Base-by-base conservation (phyloP, 2,329 filamentous ascomycete genomes). In the Leptographium galeiforme region DNA sequence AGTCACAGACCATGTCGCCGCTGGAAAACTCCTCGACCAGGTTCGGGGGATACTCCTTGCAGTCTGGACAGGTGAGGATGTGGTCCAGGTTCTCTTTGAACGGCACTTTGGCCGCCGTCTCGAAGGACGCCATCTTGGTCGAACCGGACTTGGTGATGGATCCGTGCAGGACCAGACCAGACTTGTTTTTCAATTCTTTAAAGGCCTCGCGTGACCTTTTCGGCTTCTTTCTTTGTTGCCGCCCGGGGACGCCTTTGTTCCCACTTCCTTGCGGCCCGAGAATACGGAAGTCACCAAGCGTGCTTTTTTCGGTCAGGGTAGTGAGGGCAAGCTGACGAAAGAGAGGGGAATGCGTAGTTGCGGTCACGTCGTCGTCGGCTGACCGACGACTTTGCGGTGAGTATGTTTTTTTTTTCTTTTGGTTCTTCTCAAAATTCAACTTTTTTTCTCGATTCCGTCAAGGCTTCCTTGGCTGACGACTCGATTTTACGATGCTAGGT, bases 21-120 rank as follows among this genome's bases (percentile, higher is more conserved):
- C 84, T 87, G 7, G 89, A 89, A 65, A 91, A 93, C 66, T 97
- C 93, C 65, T 97, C 93, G 47, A 93, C 80, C 39, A 98, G 75
- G 59, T 95, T 90, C 6, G 93, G 91, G n/a, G 93, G 93, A 52
- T 82, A 77, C 64, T 95, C 89, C 63, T 85, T 85, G 75, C 93
- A 98, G 65, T 98, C 91, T 16, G 81, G 85, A 67, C 93, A 98
- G 59, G 89, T 84, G 58, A 97, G 70, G 60, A 84, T 82, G 64
- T 89, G 85, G 67, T 88, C 94, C 55, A 97, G 77, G 61, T 97
- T 93, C 67, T 95, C 85, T 63, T 81, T 56, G 53, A 83, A 95
- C 53, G 62, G 65, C 45, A 63, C 63, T 38, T 63, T 62, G 40
- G 57, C 48, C 54, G 60, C 54, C 61, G 63, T 59, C 55, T 54